phyloP scores from a whole-genome alignment of 2,329 filamentous ascomycete genomes.

The Alternaria infectoria region DNA sequence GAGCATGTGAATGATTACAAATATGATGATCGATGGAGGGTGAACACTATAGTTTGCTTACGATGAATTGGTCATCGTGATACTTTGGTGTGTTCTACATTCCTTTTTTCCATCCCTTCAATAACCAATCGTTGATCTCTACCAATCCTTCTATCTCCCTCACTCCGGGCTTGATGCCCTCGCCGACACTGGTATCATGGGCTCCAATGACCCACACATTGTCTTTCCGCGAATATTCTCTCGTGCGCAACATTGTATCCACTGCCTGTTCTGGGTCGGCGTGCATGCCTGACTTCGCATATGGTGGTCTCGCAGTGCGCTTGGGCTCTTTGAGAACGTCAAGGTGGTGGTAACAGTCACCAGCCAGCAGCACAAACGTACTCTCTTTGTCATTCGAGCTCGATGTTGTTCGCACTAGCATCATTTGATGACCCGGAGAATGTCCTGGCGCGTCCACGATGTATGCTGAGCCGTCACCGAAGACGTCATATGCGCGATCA shows the following conservation, averaged over 20 bases:
- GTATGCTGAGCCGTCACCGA: slow-evolving; percentile 57
- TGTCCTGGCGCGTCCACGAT: slow-evolving; percentile 61
- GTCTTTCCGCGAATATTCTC: slow-evolving; percentile 24
- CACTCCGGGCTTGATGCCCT: slow-evolving; percentile 24
- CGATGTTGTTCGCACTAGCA: slow-evolving; percentile 34
- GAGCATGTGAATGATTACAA: neutral
- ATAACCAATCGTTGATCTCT: slow-evolving; percentile 31
- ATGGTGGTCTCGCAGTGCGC: slow-evolving; percentile 38
- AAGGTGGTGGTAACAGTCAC: slow-evolving; percentile 42
- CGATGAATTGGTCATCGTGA: neutral
- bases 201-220: slow-evolving; percentile 42
- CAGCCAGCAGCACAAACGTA: slow-evolving; percentile 40
- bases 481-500: slow-evolving; percentile 55
- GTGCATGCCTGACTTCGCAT: slow-evolving; percentile 37
- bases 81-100: neutral
- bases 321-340: slow-evolving; percentile 34
- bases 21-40: neutral
- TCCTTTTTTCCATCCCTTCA: slow-evolving; percentile 34
- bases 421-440: slow-evolving; percentile 58
- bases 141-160: slow-evolving; percentile 35
- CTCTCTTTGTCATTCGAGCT: slow-evolving; percentile 9
- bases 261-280: slow-evolving; percentile 35
- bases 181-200: slow-evolving; percentile 38
- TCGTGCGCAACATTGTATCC: slow-evolving; percentile 34
- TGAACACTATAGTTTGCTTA: neutral